Evolutionary conservation across 108 stramenopile genomes (phyloP).

Genomic region (Cylindrotheca fusiformis): DNA sequence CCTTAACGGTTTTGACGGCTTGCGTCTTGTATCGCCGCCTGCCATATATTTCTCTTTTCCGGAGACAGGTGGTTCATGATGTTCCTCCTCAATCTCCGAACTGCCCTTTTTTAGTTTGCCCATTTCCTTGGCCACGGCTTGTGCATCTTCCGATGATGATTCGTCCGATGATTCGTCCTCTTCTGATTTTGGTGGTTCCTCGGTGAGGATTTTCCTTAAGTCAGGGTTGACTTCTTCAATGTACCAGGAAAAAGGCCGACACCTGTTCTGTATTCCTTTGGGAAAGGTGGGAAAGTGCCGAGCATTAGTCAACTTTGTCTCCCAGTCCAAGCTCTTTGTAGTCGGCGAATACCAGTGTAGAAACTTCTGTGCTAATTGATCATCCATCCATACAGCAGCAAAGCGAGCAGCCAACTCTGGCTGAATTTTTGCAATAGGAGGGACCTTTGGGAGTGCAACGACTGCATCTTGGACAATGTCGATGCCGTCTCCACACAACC

Average conservation of each 20-base stretch:
- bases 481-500: constrained; percentile 89
- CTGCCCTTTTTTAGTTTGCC: not conserved
- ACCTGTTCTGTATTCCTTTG: constrained; percentile 44
- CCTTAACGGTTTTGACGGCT: constrained; percentile 67
- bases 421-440: constrained; percentile 8
- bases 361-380: constrained; percentile 31
- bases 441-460: constrained; percentile 11
- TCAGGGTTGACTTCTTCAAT: constrained; percentile 43
- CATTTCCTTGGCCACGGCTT: not conserved
- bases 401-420: constrained; percentile 50
- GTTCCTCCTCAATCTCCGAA: constrained; percentile 3
- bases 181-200: not conserved
- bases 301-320: constrained; percentile 49
- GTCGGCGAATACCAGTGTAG: constrained; percentile 39
- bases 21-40: constrained; percentile 21
- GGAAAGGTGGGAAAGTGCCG: constrained; percentile 44
- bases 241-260: constrained; percentile 81
- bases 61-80: not conserved
- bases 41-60: not conserved
- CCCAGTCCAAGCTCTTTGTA: constrained; percentile 47
- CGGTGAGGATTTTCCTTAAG: constrained; percentile 15
- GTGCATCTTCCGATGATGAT: not conserved
- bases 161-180: not conserved
- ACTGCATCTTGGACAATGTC: constrained; percentile 55
- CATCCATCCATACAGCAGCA: constrained; percentile 78